Evolutionary conservation across 768 basidiomycete genomes (phyloP).

Genomic region (Boletellus ananiceps): DNA sequence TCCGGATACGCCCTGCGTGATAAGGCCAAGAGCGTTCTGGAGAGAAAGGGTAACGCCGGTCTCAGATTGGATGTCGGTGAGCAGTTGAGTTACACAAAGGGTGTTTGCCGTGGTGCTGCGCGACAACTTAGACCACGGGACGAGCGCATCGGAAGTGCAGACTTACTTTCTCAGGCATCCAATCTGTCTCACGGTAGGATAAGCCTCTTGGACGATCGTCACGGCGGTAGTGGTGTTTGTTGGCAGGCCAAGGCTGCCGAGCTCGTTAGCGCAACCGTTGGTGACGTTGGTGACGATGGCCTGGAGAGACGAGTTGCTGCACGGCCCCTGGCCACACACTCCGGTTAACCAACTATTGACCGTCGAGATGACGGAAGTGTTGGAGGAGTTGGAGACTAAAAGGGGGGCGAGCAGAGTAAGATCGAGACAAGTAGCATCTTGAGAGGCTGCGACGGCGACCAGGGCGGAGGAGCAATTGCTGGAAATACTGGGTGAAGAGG

Average conservation of each 20-base stretch:
- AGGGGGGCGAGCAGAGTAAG: constrained; percentile 31
- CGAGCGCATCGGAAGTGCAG: background rate
- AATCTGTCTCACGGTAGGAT: constrained; percentile 53
- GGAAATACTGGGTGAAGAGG: constrained; percentile 3
- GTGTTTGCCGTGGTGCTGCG: constrained; percentile 34
- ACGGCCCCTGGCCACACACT: constrained; percentile 48
- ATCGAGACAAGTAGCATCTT: constrained; percentile 39
- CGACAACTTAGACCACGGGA: background rate
- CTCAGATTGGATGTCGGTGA: constrained; percentile 47
- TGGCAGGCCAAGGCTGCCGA: constrained; percentile 25
- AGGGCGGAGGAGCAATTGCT: constrained; percentile 47
- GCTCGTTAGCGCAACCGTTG: constrained; percentile 43
- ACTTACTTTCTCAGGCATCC: constrained; percentile 66
- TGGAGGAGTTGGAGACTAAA: constrained; percentile 19
- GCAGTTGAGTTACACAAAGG: constrained; percentile 55
- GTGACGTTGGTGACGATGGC: constrained; percentile 51
- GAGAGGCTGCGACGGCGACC: constrained; percentile 36
- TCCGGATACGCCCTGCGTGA: constrained; percentile 8
- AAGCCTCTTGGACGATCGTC: constrained; percentile 44
- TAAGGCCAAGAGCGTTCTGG: constrained; percentile 14
- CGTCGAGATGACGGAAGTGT: constrained; percentile 36
- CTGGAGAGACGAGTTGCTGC: constrained; percentile 57
- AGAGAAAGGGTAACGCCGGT: constrained; percentile 19
- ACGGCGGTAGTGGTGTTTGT: constrained; percentile 21
- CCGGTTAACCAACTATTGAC: constrained; percentile 59